A percentile compares a stretch with the other conserved stretches of the same genome.
Conservation (phyloP, 106 monocot genomes). For the Apostasia ramifera region DNA sequence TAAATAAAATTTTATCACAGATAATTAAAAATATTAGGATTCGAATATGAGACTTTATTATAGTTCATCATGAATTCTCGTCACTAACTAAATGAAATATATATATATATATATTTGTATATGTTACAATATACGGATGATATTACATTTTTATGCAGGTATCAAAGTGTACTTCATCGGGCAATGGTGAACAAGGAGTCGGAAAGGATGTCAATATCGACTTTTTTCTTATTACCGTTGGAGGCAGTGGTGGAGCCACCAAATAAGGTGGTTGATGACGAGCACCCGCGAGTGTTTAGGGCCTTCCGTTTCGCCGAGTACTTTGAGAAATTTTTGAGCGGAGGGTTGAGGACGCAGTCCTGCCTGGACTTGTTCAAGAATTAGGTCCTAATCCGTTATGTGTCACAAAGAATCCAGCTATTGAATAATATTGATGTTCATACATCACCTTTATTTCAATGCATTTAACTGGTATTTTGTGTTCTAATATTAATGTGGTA, state of each 20-base stretch:
- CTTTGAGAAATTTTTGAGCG: constrained; percentile 33
- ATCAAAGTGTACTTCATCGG: constrained; percentile 39
- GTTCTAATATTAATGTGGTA: too few species aligned
- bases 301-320: constrained; percentile 30
- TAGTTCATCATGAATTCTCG: too few species aligned
- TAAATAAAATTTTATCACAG: too few species aligned
- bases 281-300: constrained; percentile 8
- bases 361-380: constrained; percentile 34
- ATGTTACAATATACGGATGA: neutral
- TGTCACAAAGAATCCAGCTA: too few species aligned
- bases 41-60: too few species aligned
- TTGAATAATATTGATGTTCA: too few species aligned
- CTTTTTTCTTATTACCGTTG: constrained; percentile 30
- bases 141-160: neutral
- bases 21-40: too few species aligned
- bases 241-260: constrained; percentile 32
- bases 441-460: too few species aligned
- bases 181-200: constrained; percentile 25
- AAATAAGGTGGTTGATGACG: constrained; percentile 13
- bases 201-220: constrained; percentile 34
- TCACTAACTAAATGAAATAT: neutral
- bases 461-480: too few species aligned
- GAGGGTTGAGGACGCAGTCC: constrained; percentile 18
- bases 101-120: neutral
- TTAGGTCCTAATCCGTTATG: neutral